These are phyloP conservation scores for Colletotrichum tofieldiae DNA, from an alignment of 2,329 filamentous ascomycete species.

Conservation along the genomic window DNA sequence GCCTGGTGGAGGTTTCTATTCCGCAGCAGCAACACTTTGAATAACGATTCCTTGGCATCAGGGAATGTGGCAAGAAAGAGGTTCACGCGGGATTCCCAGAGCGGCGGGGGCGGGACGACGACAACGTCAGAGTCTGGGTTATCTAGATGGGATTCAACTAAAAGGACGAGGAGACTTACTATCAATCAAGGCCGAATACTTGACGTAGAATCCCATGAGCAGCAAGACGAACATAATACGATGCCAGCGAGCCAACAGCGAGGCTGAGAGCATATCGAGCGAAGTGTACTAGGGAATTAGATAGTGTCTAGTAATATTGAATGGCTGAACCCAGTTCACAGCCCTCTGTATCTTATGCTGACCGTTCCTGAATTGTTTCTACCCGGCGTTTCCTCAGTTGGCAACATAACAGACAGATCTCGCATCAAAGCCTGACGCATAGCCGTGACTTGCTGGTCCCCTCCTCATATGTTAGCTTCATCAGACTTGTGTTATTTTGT, in stretches of 20 bases:
- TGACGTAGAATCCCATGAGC: not conserved
- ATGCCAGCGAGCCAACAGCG: not conserved
- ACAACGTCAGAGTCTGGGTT: not conserved
- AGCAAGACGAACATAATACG: not conserved
- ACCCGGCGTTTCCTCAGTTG: too few relatives aligned
- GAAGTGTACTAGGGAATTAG: not conserved
- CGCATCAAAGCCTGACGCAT: too few relatives aligned
- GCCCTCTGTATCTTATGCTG: too few relatives aligned
- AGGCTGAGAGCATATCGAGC: not conserved
- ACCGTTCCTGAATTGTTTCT: too few relatives aligned
- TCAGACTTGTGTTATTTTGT: too few relatives aligned
- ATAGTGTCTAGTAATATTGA: not conserved
- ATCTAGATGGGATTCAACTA: not conserved
- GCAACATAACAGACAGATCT: too few relatives aligned
- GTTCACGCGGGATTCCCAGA: not conserved
- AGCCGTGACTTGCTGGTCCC: too few relatives aligned
- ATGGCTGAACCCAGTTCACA: not conserved
- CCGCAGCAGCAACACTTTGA: not conserved
- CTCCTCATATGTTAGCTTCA: too few relatives aligned
- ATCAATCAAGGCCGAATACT: not conserved
- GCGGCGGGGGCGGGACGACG: not conserved
- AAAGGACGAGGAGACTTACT: too few relatives aligned
- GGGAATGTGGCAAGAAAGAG: not conserved
- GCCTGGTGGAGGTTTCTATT: not conserved
- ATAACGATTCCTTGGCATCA: not conserved